These are phyloP conservation scores for Aspergillus panamensis DNA, from an alignment of 495 filamentous ascomycete genomes.

Conservation along the genomic window DNA sequence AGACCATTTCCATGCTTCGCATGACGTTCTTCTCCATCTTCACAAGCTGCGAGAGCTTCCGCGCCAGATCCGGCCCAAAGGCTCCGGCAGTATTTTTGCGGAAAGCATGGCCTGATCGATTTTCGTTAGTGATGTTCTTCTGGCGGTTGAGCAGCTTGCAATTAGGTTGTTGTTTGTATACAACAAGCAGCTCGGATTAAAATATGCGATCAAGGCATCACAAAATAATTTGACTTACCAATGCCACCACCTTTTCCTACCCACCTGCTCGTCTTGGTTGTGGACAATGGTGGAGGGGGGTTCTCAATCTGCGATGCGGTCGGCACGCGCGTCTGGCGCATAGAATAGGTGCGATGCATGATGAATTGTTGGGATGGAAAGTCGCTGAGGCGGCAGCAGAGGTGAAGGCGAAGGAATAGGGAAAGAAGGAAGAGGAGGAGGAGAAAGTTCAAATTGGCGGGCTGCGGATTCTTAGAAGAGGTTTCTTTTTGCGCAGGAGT, in stretches of 20 bases:
- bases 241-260: slow-evolving; percentile 79
- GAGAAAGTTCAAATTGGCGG: slow-evolving; percentile 18
- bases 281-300: slow-evolving; percentile 86
- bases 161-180: too few relatives aligned
- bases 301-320: slow-evolving; percentile 88
- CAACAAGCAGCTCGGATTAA: too few relatives aligned
- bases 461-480: slow-evolving; percentile 19
- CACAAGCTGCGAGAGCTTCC: slow-evolving; percentile 94
- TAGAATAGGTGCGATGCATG: slow-evolving; percentile 99
- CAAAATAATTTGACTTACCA: slow-evolving; percentile 53
- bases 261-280: slow-evolving; percentile 83
- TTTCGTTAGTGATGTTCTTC: slow-evolving; percentile 2
- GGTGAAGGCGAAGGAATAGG: slow-evolving; percentile 12
- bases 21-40: slow-evolving; percentile 99
- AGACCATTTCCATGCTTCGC: slow-evolving; percentile 94
- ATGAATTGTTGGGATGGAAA: slow-evolving; percentile 13
- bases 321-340: slow-evolving; percentile 92
- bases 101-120: slow-evolving; percentile 79
- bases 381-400: background rate
- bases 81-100: slow-evolving; percentile 86
- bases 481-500: slow-evolving; percentile 38
- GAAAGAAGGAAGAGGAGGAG: slow-evolving; percentile 16
- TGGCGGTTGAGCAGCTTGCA: too few relatives aligned
- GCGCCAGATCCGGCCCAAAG: slow-evolving; percentile 93
- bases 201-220: too few relatives aligned